phyloP scores from a whole-genome alignment of 2,329 filamentous ascomycete genomes.

The Exophiala viscosa region DNA sequence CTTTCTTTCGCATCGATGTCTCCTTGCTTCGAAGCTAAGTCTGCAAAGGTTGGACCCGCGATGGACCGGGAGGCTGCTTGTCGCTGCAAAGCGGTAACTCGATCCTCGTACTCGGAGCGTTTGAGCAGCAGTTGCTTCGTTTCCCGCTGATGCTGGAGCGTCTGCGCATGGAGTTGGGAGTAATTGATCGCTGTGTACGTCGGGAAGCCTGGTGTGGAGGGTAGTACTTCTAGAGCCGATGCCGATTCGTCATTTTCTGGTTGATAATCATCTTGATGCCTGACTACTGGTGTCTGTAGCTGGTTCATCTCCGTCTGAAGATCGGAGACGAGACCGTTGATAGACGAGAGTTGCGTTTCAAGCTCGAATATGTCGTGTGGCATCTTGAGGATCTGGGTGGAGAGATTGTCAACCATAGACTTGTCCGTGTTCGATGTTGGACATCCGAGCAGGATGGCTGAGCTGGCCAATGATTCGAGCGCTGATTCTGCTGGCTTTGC shows the following conservation, averaged over 20 bases:
- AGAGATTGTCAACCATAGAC: slow-evolving; percentile 16
- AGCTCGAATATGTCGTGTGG: slow-evolving; percentile 52
- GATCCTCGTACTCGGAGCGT: slow-evolving; percentile 63
- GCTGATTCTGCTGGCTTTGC: slow-evolving; percentile 1
- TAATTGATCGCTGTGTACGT: slow-evolving; percentile 48
- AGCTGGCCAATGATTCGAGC: slow-evolving; percentile 13
- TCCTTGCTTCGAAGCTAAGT: slow-evolving; percentile 3
- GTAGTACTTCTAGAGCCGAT: not conserved
- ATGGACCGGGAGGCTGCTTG: slow-evolving; percentile 16
- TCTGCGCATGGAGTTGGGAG: slow-evolving; percentile 57
- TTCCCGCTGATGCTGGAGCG: slow-evolving; percentile 68
- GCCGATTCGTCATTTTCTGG: not conserved
- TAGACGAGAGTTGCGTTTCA: slow-evolving; percentile 50
- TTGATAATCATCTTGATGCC: not conserved
- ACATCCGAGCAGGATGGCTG: slow-evolving; percentile 13
- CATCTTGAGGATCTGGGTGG: slow-evolving; percentile 49
- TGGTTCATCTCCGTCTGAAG: slow-evolving; percentile 28
- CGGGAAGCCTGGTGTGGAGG: not conserved
- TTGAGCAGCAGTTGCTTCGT: slow-evolving; percentile 65
- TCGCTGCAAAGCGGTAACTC: slow-evolving; percentile 43
- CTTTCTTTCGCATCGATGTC: slow-evolving; percentile 46
- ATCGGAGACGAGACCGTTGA: slow-evolving; percentile 6
- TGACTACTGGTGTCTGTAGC: slow-evolving; percentile 9
- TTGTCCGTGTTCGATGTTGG: slow-evolving; percentile 20
- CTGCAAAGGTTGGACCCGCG: not conserved